Conservation (phyloP, 2,329 filamentous ascomycete genomes). For the Aspergillus sp. region DNA sequence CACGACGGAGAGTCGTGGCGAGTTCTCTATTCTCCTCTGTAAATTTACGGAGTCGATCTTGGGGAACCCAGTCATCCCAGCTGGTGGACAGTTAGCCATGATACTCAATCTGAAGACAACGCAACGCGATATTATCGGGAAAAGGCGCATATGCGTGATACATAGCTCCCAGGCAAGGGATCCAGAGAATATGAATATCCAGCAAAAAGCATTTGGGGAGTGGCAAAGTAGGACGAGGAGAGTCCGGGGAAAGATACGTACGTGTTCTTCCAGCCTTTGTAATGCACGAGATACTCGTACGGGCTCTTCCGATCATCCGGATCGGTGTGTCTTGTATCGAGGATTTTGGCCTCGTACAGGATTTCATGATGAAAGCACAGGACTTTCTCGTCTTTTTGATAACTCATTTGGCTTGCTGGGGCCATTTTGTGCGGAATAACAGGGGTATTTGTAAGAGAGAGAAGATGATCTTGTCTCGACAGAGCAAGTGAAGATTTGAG, state of each 20-base stretch:
- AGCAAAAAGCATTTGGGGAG: neutral
- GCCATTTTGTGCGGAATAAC: constrained; percentile 53
- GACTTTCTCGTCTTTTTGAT: constrained; percentile 78
- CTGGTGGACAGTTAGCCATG: constrained; percentile 34
- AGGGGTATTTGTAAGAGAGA: too few relatives aligned
- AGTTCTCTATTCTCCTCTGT: constrained; percentile 93
- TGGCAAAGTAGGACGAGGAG: constrained; percentile 7
- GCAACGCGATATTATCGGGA: neutral
- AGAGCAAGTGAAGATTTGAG: too few relatives aligned
- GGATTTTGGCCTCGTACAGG: constrained; percentile 94
- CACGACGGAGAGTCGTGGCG: constrained; percentile 50
- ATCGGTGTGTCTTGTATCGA: constrained; percentile 66
- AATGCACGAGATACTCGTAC: constrained; percentile 89
- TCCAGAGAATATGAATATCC: neutral
- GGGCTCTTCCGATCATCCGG: constrained; percentile 64
- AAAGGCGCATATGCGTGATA: neutral
- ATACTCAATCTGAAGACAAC: neutral
- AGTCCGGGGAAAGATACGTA: constrained; percentile 43
- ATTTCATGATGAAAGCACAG: constrained; percentile 97
- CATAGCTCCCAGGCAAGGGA: neutral
- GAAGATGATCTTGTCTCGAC: too few relatives aligned
- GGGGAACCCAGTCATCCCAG: constrained; percentile 97
- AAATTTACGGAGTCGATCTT: constrained; percentile 89
- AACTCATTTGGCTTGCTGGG: constrained; percentile 51
- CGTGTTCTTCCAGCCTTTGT: constrained; percentile 99